phyloP scores from a whole-genome alignment of 805 yeast species.

The Zygosaccharomyces bailii region DNA sequence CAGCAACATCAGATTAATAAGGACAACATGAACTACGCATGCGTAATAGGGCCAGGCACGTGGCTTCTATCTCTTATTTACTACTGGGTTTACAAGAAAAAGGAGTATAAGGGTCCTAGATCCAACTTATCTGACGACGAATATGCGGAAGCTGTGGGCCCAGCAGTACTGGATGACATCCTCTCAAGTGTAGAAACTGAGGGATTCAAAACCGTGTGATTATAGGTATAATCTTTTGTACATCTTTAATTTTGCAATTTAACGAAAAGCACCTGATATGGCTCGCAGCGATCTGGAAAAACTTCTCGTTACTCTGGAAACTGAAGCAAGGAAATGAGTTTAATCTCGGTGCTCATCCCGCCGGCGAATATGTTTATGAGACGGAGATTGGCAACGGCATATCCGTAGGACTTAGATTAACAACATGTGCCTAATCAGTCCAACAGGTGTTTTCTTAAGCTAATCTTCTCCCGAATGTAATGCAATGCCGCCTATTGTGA shows the following conservation, averaged over 20 bases:
- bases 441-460: too few relatives aligned
- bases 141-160: conserved; percentile 25
- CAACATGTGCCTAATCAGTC: too few relatives aligned
- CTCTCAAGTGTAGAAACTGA: conserved; percentile 4
- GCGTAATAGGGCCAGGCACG: conserved; percentile 55
- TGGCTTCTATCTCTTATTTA: conserved; percentile 53
- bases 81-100: conserved; percentile 49
- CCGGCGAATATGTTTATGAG: too few relatives aligned
- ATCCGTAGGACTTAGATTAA: too few relatives aligned
- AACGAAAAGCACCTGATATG: background rate
- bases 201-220: conserved; percentile 3
- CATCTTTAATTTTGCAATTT: background rate
- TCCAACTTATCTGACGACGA: conserved; percentile 28
- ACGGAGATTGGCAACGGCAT: too few relatives aligned
- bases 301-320: too few relatives aligned
- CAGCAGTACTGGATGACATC: conserved; percentile 16
- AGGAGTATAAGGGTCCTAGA: conserved; percentile 54
- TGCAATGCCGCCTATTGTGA: background rate
- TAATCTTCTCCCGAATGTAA: too few relatives aligned
- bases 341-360: too few relatives aligned
- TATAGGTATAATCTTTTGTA: background rate
- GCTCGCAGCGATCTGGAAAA: background rate
- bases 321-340: too few relatives aligned
- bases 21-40: conserved; percentile 62
- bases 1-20: conserved; percentile 35